A percentile compares a stretch with the other conserved stretches of the same genome.
Conservation (phyloP, 2,329 filamentous ascomycete species). For the Phyllosticta ampelicida region DNA sequence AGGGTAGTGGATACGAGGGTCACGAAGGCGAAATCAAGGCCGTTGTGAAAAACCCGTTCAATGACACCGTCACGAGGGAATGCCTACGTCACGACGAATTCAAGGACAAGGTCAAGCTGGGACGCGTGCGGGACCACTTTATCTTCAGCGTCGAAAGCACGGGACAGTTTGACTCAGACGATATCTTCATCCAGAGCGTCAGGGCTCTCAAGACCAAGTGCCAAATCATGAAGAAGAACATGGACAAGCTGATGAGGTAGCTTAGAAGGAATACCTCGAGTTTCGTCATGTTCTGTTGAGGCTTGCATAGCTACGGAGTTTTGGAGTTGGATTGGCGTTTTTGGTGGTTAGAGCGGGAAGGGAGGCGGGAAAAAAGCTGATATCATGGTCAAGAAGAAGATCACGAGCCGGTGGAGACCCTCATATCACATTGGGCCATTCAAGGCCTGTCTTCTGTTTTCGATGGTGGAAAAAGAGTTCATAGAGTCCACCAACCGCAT, state of each 20-base stretch:
- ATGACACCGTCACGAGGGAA: conserved; percentile 90
- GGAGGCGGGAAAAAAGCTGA: conserved; percentile 4
- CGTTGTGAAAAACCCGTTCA: conserved; percentile 78
- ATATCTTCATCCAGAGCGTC: conserved; percentile 83
- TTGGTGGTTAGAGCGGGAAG: neutral
- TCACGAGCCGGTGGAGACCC: neutral
- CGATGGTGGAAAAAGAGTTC: neutral
- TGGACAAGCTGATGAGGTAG: conserved; percentile 35
- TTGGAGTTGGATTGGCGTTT: neutral
- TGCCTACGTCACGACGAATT: conserved; percentile 87
- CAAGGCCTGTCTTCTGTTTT: neutral
- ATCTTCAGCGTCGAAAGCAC: conserved; percentile 94
- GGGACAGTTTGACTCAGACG: conserved; percentile 88
- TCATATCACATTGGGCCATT: neutral
- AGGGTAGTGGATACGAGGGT: conserved; percentile 57
- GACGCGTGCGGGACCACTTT: conserved; percentile 85
- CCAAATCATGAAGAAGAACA: conserved; percentile 57
- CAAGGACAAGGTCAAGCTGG: conserved; percentile 88
- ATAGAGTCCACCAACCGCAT: neutral
- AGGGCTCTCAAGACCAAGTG: conserved; percentile 81
- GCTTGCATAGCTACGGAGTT: conserved; percentile 12
- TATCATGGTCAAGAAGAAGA: neutral
- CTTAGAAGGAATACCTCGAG: neutral
- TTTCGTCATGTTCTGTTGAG: neutral
- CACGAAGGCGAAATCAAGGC: conserved; percentile 75